A percentile compares a stretch with the other conserved stretches of the same genome.
Conservation (phyloP, 148 eudicot species). For the Fagopyrum tataricum region DNA sequence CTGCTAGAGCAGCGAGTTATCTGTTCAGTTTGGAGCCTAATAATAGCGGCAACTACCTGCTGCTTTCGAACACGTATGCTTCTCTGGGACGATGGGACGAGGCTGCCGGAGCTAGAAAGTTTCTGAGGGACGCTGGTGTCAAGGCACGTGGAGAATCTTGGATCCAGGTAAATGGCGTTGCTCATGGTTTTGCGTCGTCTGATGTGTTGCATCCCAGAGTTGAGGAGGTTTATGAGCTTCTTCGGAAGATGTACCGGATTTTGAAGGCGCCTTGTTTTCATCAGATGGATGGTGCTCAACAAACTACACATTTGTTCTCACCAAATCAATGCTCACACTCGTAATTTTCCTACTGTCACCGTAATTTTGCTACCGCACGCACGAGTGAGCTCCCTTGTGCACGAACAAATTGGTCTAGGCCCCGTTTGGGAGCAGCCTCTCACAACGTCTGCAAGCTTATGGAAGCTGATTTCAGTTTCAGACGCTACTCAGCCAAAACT, state of each 20-base stretch:
- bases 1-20: constrained; percentile 27
- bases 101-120: constrained; percentile 39
- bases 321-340: neutral
- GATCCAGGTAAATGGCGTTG: constrained; percentile 32
- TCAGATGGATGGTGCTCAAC: neutral
- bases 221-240: constrained; percentile 26
- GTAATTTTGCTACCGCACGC: too few species aligned
- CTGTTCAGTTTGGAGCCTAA: constrained; percentile 42
- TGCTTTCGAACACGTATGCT: constrained; percentile 47
- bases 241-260: constrained; percentile 22
- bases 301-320: neutral
- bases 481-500: too few species aligned
- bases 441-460: too few species aligned
- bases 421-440: too few species aligned
- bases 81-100: constrained; percentile 41
- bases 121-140: constrained; percentile 38
- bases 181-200: constrained; percentile 32
- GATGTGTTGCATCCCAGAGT: constrained; percentile 28
- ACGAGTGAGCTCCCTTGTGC: too few species aligned
- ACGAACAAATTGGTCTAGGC: too few species aligned
- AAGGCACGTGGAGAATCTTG: constrained; percentile 44
- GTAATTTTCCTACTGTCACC: too few species aligned
- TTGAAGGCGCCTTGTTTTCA: constrained; percentile 17
- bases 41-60: constrained; percentile 46
- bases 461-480: too few species aligned